A percentile compares a stretch with the other conserved stretches of the same genome.
These are phyloP conservation scores for Candida labiduridarum DNA, from an alignment of 1,139 yeast genomes.

Conservation along the genomic window DNA sequence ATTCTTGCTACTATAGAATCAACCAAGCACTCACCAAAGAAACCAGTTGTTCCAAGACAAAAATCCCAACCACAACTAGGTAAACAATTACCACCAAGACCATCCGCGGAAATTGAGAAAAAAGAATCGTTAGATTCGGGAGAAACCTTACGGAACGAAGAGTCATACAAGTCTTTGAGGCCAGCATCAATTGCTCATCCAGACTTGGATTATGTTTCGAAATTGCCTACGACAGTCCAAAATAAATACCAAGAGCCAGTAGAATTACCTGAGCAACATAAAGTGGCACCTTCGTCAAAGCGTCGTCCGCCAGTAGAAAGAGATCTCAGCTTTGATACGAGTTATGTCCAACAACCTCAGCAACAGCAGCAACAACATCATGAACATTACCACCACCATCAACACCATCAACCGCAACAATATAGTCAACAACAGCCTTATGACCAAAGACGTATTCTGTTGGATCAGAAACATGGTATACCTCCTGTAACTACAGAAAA, in stretches of 20 bases:
- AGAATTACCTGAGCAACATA: slow-evolving; percentile 31
- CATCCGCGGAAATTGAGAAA: slow-evolving; percentile 9
- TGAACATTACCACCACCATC: slow-evolving; percentile 3
- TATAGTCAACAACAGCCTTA: slow-evolving; percentile 11
- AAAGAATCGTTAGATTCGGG: slow-evolving; percentile 13
- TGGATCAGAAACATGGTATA: slow-evolving; percentile 11
- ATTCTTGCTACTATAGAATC: slow-evolving; percentile 82
- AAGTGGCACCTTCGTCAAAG: neutral
- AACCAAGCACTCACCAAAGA: slow-evolving; percentile 37
- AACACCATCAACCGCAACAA: slow-evolving; percentile 8
- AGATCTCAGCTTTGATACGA: slow-evolving; percentile 9
- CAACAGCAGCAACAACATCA: slow-evolving; percentile 13
- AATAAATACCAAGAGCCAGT: slow-evolving; percentile 37
- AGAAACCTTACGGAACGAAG: slow-evolving; percentile 14
- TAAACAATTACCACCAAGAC: slow-evolving; percentile 12
- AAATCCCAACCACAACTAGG: slow-evolving; percentile 20
- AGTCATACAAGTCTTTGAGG: slow-evolving; percentile 5
- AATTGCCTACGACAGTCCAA: slow-evolving; percentile 39
- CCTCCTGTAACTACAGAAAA: slow-evolving; percentile 4
- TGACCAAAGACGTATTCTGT: slow-evolving; percentile 8
- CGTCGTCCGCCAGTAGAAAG: slow-evolving; percentile 11
- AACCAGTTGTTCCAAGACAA: slow-evolving; percentile 5
- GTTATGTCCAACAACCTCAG: slow-evolving; percentile 11
- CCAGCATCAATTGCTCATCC: slow-evolving; percentile 6
- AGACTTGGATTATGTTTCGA: slow-evolving; percentile 18